Evolutionary conservation across 352 stramenopile genomes (phyloP), one percentile per base, ranked within the genome.

Genomic region (Pythium grandisporangium): DNA sequence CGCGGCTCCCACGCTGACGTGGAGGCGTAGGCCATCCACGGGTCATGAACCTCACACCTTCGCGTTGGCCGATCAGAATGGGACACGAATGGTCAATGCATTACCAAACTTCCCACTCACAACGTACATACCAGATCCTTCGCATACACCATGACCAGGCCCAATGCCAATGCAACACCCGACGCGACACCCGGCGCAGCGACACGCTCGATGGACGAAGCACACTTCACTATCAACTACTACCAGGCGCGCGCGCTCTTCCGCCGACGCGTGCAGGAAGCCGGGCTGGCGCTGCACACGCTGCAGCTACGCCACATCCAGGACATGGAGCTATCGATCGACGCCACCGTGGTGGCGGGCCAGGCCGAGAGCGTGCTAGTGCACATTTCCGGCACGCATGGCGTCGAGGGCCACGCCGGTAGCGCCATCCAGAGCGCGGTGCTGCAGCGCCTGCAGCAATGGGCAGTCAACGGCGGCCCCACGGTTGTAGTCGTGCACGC

Each of bases 401-500:
- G 80, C 26, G 77, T 90, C 37, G 80, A 93, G 30, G 75, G 74
- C 20, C 91, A 88, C 45, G 75, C 77, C 2, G 80, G 80, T n/a
- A 93, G 80, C 35, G 80, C 75, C 13, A 84, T 91, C 41, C 80
- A 93, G 51, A 66, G 64, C 23, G 55, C 38, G 7, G 39, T 91
- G 14, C 45, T 90, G 11, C 12, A 45, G 30, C 24, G 20, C 8
- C 13, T 5, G 34, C 22, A 30, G 16, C 30, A 4, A n/a, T 35
- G 38, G 32, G 23, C 46, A 19, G 46, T 53, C 6, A 30, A 22
- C 14, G 58, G 54, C 2, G 35, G 49, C 11, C 75, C 83, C 6
- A 96, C 87, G 4, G 52, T 97, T 12, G 63, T 97, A 11, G 75
- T 98, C 16, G 74, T 97, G 7, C 93, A 97, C 44, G 83, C 86